Evolutionary conservation across 2,329 filamentous ascomycete genomes (phyloP).

Genomic region (Colletotrichum navitas): DNA sequence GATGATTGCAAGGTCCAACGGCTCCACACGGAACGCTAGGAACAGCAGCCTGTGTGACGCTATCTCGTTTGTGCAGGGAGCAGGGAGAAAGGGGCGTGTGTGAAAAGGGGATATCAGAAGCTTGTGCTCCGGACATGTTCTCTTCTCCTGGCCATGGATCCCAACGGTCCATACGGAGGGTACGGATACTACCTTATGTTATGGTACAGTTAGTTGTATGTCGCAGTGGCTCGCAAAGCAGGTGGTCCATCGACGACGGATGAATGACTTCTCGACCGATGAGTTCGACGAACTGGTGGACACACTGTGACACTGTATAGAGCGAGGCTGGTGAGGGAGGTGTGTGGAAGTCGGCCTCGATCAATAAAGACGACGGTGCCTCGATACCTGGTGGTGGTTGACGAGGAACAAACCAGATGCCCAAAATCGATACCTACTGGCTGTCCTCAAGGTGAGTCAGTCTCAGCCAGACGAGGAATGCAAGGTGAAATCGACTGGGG

Average conservation of each 20-base stretch:
- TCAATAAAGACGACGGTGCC: conserved; percentile 17
- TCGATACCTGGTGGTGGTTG: conserved; percentile 2
- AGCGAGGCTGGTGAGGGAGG: conserved; percentile 2
- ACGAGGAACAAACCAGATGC: conserved; percentile 13
- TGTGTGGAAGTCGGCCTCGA: conserved; percentile 13
- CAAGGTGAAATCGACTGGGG: not conserved
- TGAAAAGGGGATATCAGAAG: conserved; percentile 24
- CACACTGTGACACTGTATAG: conserved; percentile 36
- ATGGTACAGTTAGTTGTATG: not conserved
- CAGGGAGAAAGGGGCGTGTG: conserved; percentile 39
- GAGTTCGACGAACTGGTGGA: not conserved
- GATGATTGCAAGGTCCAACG: conserved; percentile 11
- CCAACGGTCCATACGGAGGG: not conserved
- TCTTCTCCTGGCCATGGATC: not conserved
- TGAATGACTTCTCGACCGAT: conserved; percentile 8
- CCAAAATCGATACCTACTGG: not conserved
- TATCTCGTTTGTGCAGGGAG: conserved; percentile 41
- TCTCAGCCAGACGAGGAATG: conserved; percentile 21
- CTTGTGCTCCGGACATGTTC: conserved; percentile 18
- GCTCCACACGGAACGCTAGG: conserved; percentile 41
- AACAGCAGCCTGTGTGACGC: conserved; percentile 41
- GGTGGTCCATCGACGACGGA: conserved; percentile 7
- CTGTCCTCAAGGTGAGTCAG: conserved; percentile 2
- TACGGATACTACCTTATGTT: no score
- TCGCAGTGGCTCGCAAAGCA: conserved; percentile 4